Evolutionary conservation across 768 basidiomycete species (phyloP).

Genomic region (Hypholoma fasciculare): DNA sequence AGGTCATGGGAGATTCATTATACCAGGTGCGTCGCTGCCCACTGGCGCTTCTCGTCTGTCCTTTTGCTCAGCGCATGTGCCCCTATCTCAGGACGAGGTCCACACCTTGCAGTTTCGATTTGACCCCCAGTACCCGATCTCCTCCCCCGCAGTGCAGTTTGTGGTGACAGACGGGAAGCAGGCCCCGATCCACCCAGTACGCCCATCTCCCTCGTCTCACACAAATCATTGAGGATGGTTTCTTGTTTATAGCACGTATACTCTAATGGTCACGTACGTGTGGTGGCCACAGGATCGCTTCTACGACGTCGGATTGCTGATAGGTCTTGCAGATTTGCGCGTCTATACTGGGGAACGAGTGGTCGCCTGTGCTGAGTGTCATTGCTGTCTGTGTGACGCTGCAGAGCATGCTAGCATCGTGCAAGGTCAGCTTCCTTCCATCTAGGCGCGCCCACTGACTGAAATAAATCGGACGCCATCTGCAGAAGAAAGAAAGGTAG

Average conservation of each 20-base stretch:
- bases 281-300: not conserved
- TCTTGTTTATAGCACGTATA: conserved; percentile 67
- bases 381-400: conserved; percentile 81
- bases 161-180: conserved; percentile 62
- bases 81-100: conserved; percentile 57
- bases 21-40: conserved; percentile 52
- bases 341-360: conserved; percentile 86
- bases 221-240: conserved; percentile 12
- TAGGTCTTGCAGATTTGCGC: conserved; percentile 68
- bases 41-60: not conserved
- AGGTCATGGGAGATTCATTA: conserved; percentile 81
- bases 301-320: not conserved
- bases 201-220: conserved; percentile 24
- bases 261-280: conserved; percentile 79
- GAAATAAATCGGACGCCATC: not conserved
- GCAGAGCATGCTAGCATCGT: conserved; percentile 91
- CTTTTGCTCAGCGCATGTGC: not conserved
- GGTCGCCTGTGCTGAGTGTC: conserved; percentile 88
- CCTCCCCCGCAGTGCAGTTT: conserved; percentile 86
- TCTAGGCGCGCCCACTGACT: not conserved
- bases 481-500: conserved; percentile 36
- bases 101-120: conserved; percentile 84
- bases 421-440: conserved; percentile 57
- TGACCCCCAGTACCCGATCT: conserved; percentile 81
- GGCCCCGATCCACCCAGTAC: conserved; percentile 79